Evolutionary conservation across 2,329 filamentous ascomycete species (phyloP).

Genomic region (Monosporascus sp.): DNA sequence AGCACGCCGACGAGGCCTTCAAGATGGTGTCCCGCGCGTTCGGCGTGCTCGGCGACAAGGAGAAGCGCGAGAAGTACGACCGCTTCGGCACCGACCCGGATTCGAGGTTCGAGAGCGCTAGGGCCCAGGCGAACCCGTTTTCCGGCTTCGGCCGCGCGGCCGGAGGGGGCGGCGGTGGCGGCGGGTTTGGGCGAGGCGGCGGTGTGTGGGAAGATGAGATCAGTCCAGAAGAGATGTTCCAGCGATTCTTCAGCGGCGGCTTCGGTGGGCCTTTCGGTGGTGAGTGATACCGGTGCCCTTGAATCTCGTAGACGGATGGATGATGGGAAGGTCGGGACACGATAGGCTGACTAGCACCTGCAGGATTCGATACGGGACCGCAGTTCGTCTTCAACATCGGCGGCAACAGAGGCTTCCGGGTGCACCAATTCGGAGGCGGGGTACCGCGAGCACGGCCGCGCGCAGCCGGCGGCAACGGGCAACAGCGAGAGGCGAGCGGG

Average conservation of each 20-base stretch:
- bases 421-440: slow-evolving; percentile 89
- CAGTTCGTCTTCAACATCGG: slow-evolving; percentile 95
- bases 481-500: slow-evolving; percentile 45
- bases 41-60: slow-evolving; percentile 84
- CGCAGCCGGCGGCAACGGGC: slow-evolving; percentile 47
- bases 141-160: slow-evolving; percentile 43
- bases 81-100: slow-evolving; percentile 89
- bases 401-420: slow-evolving; percentile 82
- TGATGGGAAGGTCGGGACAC: neutral
- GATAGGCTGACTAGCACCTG: too few species aligned
- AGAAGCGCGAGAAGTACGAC: slow-evolving; percentile 88
- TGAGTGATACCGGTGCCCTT: slow-evolving; percentile 18
- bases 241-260: slow-evolving; percentile 87
- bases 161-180: slow-evolving; percentile 31
- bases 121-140: slow-evolving; percentile 56
- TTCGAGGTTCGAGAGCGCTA: slow-evolving; percentile 67
- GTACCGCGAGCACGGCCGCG: slow-evolving; percentile 71
- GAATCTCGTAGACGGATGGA: slow-evolving; percentile 4
- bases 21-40: slow-evolving; percentile 97
- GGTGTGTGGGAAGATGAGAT: slow-evolving; percentile 85
- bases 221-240: slow-evolving; percentile 93
- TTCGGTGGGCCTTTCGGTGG: slow-evolving; percentile 62
- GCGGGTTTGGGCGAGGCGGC: slow-evolving; percentile 42
- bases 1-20: slow-evolving; percentile 94
- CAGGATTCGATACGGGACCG: slow-evolving; percentile 69